Evolutionary conservation across 352 stramenopile genomes (phyloP), one percentile per base, ranked within the genome.

Genomic region (Discostella stelligera): DNA sequence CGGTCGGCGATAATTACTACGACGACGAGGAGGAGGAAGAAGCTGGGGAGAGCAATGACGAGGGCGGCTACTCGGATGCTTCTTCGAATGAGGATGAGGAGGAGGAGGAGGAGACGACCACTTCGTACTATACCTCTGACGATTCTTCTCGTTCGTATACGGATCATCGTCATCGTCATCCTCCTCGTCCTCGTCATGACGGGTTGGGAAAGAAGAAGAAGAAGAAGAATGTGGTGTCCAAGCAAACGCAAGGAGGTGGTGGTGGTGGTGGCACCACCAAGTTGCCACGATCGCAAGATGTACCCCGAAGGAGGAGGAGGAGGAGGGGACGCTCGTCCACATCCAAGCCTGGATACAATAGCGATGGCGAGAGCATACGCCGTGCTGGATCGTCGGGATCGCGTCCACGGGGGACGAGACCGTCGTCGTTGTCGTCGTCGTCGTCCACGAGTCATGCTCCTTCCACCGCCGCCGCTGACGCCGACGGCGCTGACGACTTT

Each of bases 251-350:
- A 18, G 50, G 50, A 10, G 50, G 14, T 27, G 11, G 37, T 44
- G n/a, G n/a, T n/a, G n/a, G n/a, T n/a, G n/a, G n/a, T n/a, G n/a
- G n/a, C n/a, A 41, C 32, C 32, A 59, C 4, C 1, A 59, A 32
- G 4, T 16, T 8, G 52, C 21, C 52, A 20, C 27, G 27, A 32
- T 41, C 32, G 32, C 32, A 9, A 41, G 32, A 41, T 41, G 3
- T 9, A 41, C 32, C 32, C 21, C 20, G 20, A 55, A 21, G 32
- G 18, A 61, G 16, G 0, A 46, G 0, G 9, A 7, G 14, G 21
- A 21, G 65, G 25, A 27, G 65, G 30, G 65, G 65, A 14, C 30
- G 65, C 25, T 73, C 65, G 8, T 53, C 53, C 53, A 73, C 65
- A 14, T 20, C 46, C 18, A 63, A 64, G 20, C 53, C 32, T 20